Conservation (phyloP, 2,329 filamentous ascomycete species). For the Colletotrichum acutatum region DNA sequence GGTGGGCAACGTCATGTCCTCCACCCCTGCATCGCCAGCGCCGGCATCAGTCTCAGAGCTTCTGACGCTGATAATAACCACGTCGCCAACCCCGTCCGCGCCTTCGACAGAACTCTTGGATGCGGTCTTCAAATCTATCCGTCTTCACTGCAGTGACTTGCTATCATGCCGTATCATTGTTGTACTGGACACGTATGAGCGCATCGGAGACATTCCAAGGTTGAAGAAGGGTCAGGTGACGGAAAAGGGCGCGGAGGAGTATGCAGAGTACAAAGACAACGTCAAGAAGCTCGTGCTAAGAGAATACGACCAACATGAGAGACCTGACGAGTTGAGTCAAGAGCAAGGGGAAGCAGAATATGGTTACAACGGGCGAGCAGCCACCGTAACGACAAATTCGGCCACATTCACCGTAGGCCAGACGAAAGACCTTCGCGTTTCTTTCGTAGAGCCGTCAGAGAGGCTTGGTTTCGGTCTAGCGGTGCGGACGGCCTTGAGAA, state of each 20-base stretch:
- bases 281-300: slow-evolving; percentile 54
- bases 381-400: neutral
- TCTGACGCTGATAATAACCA: slow-evolving; percentile 62
- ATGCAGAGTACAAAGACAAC: slow-evolving; percentile 58
- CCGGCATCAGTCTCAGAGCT: slow-evolving; percentile 25
- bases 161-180: slow-evolving; percentile 58
- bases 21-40: neutral
- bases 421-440: slow-evolving; percentile 50
- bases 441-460: slow-evolving; percentile 59
- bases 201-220: slow-evolving; percentile 53
- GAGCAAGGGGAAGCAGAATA: slow-evolving; percentile 56
- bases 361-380: slow-evolving; percentile 47
- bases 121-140: slow-evolving; percentile 58
- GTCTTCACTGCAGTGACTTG: slow-evolving; percentile 52
- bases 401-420: slow-evolving; percentile 45
- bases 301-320: slow-evolving; percentile 38
- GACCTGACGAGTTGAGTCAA: neutral
- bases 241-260: slow-evolving; percentile 53
- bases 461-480: slow-evolving; percentile 64
- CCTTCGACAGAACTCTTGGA: slow-evolving; percentile 64
- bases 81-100: slow-evolving; percentile 65
- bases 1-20: slow-evolving; percentile 2
- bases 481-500: slow-evolving; percentile 61
- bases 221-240: slow-evolving; percentile 67
- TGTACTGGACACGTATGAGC: slow-evolving; percentile 64